Conservation (phyloP, 2,329 filamentous ascomycete genomes). For the Xylaria sp. region DNA sequence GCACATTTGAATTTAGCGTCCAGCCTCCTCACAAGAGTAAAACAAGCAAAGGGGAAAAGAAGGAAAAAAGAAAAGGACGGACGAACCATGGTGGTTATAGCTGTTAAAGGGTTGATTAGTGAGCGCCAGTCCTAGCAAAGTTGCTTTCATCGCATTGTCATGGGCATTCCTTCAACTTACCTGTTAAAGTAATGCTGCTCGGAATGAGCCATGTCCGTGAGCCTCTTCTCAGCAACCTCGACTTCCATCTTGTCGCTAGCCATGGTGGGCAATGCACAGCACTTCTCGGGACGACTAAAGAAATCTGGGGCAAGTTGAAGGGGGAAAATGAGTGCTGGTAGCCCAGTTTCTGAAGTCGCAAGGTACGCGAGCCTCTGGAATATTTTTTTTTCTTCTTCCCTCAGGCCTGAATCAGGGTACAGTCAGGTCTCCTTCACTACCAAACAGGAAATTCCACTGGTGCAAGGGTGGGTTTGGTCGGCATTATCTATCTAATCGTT, state of each 20-base stretch:
- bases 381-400: constrained; percentile 25
- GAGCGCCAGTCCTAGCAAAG: constrained; percentile 42
- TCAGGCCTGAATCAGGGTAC: constrained; percentile 36
- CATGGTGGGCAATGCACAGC: constrained; percentile 40
- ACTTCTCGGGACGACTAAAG: constrained; percentile 19
- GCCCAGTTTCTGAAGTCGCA: constrained; percentile 32
- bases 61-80: no score
- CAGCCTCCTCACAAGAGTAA: constrained; percentile 26
- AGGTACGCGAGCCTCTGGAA: constrained; percentile 12
- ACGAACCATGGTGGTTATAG: constrained; percentile 95
- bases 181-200: constrained; percentile 99
- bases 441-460: constrained; percentile 39
- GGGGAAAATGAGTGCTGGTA: constrained; percentile 34
- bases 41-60: constrained; percentile 56
- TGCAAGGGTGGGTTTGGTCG: constrained; percentile 28
- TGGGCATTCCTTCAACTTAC: constrained; percentile 57
- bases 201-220: constrained; percentile 85
- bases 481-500: constrained; percentile 34
- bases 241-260: constrained; percentile 65
- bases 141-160: neutral
- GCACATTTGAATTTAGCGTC: constrained; percentile 37
- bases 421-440: constrained; percentile 31
- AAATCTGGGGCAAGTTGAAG: constrained; percentile 31
- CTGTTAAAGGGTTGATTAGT: constrained; percentile 58
- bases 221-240: constrained; percentile 69